These are phyloP conservation scores for Ceratobasidium sp. DNA, from an alignment of 1,284 basidiomycete species.

Conservation along the genomic window DNA sequence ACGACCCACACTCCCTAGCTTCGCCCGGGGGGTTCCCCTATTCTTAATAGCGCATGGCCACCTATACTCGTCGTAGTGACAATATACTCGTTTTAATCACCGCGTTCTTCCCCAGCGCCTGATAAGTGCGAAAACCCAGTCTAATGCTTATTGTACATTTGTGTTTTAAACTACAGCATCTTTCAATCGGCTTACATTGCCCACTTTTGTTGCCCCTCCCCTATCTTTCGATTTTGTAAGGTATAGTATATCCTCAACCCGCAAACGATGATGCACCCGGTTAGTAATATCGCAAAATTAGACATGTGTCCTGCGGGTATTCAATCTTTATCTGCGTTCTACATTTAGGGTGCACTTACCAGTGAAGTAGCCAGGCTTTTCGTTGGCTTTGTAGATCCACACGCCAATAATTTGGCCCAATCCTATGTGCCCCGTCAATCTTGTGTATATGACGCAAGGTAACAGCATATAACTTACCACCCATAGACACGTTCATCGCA, in stretches of 20 bases:
- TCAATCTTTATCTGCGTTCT: too few species aligned
- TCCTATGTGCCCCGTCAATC: slow-evolving; percentile 45
- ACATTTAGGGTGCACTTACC: background rate
- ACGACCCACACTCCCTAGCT: too few species aligned
- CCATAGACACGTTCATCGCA: slow-evolving; percentile 60
- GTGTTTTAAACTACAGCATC: too few species aligned
- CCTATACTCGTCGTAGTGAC: too few species aligned
- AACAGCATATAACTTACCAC: slow-evolving; percentile 42
- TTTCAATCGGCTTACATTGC: background rate
- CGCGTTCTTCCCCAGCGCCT: too few species aligned
- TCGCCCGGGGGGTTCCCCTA: too few species aligned
- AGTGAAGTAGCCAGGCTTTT: slow-evolving; percentile 42
- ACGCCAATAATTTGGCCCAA: slow-evolving; percentile 61
- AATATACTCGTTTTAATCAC: too few species aligned
- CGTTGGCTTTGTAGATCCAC: slow-evolving; percentile 59
- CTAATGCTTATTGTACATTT: too few species aligned
- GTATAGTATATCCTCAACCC: slow-evolving; percentile 31
- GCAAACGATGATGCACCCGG: slow-evolving; percentile 27
- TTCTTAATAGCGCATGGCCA: too few species aligned
- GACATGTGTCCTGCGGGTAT: slow-evolving; percentile 30
- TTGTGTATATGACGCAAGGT: too few species aligned
- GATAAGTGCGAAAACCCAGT: too few species aligned
- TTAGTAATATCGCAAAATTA: slow-evolving; percentile 33
- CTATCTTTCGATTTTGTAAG: slow-evolving; percentile 8
- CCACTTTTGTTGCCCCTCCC: slow-evolving; percentile 15